Percentiles rank a stretch among this genome's conserved stretches.
Evolutionary conservation across 2,329 filamentous ascomycete genomes (phyloP).

Genomic region (Arthrobotrys iridis): DNA sequence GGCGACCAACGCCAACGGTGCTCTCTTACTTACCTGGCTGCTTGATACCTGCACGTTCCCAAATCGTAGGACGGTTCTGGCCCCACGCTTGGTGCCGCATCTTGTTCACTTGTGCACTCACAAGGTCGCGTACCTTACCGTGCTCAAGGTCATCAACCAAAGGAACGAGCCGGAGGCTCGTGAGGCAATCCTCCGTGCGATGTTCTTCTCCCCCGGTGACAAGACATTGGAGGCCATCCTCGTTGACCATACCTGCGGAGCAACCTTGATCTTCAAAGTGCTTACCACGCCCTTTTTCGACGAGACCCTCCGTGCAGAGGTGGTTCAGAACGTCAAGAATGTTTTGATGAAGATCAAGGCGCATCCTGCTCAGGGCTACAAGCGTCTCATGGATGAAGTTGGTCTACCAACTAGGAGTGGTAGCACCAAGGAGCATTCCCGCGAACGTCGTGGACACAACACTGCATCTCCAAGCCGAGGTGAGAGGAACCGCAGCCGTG

Average conservation of each 20-base stretch:
- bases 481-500: constrained; percentile 56
- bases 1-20: constrained; percentile 94
- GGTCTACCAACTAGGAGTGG: constrained; percentile 77
- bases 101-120: constrained; percentile 96
- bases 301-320: constrained; percentile 84
- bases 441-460: constrained; percentile 54
- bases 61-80: constrained; percentile 86
- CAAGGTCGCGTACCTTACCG: constrained; percentile 96
- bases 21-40: constrained; percentile 94
- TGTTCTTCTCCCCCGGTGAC: constrained; percentile 91
- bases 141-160: constrained; percentile 98
- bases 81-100: constrained; percentile 89
- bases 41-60: constrained; percentile 97
- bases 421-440: constrained; percentile 55
- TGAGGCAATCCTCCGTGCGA: constrained; percentile 84
- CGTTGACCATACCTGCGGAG: constrained; percentile 88
- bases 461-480: constrained; percentile 55
- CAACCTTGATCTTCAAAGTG: constrained; percentile 98
- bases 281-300: constrained; percentile 97
- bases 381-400: constrained; percentile 98
- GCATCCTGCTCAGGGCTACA: constrained; percentile 94
- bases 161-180: constrained; percentile 92
- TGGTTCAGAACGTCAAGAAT: constrained; percentile 89
- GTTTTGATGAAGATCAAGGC: constrained; percentile 91
- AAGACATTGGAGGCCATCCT: constrained; percentile 89